These are phyloP conservation scores for Secale cereale DNA, from an alignment of 176 grass and related monocot species.

Conservation along the genomic window DNA sequence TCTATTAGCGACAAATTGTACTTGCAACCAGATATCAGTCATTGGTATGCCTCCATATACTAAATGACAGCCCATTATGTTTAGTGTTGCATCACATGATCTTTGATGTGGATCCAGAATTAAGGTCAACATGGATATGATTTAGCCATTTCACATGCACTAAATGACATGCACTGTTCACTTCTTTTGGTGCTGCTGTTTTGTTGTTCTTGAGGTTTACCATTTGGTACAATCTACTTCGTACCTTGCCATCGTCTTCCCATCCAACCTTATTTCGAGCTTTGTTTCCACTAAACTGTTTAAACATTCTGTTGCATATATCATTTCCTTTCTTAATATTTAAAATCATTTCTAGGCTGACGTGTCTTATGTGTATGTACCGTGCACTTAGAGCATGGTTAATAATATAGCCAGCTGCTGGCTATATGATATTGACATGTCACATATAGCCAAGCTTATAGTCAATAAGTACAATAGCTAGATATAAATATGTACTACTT, in stretches of 20 bases:
- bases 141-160: neutral
- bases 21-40: constrained; percentile 58
- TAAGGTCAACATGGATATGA: neutral
- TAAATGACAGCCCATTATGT: constrained; percentile 10
- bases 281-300: neutral
- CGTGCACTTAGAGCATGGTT: no score
- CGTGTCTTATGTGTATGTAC: neutral
- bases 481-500: no score
- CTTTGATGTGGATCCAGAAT: constrained; percentile 2
- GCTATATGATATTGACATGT: no score
- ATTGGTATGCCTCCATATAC: constrained; percentile 54
- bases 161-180: neutral
- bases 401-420: no score
- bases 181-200: neutral
- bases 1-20: constrained; percentile 51
- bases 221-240: neutral
- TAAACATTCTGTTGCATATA: neutral
- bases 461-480: no score
- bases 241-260: constrained; percentile 13
- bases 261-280: neutral
- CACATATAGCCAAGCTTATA: no score
- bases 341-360: constrained; percentile 21
- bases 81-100: neutral
- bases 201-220: constrained; percentile 9
- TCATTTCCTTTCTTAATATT: constrained; percentile 9